These are phyloP conservation scores for Naematelia aurantialba DNA, from an alignment of 768 basidiomycete genomes.

Conservation along the genomic window DNA sequence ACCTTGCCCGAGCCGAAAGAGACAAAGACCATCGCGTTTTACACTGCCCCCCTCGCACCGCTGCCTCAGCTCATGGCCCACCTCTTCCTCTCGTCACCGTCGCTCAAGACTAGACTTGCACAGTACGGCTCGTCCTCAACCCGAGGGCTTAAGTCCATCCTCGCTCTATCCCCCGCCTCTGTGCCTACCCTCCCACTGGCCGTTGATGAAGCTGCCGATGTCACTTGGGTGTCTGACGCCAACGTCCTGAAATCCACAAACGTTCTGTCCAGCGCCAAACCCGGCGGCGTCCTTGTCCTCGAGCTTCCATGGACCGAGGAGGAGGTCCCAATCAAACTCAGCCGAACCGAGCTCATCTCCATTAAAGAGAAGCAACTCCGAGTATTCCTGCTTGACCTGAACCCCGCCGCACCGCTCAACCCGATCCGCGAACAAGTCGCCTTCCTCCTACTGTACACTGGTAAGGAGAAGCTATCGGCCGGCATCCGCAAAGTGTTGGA, in stretches of 20 bases:
- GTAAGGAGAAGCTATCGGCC: conserved; percentile 53
- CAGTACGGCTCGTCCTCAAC: conserved; percentile 47
- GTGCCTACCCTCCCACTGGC: conserved; percentile 34
- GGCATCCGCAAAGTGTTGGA: conserved; percentile 48
- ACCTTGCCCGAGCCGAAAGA: conserved; percentile 10
- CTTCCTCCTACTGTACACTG: conserved; percentile 71
- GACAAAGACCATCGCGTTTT: conserved; percentile 60
- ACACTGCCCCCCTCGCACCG: conserved; percentile 60
- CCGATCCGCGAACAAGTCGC: conserved; percentile 66
- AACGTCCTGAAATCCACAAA: conserved; percentile 73
- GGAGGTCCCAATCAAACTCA: conserved; percentile 69
- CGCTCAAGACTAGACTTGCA: conserved; percentile 50
- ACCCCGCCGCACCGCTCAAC: conserved; percentile 53
- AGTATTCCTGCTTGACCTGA: conserved; percentile 51
- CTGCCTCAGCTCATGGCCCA: conserved; percentile 55
- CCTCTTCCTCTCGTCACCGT: conserved; percentile 52
- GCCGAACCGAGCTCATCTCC: conserved; percentile 55
- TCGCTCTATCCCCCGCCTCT: conserved; percentile 48
- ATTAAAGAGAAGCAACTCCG: conserved; percentile 56
- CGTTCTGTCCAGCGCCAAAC: conserved; percentile 64
- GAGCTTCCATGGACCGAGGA: conserved; percentile 71
- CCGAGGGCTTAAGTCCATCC: conserved; percentile 49
- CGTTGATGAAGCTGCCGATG: conserved; percentile 58
- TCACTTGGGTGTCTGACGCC: conserved; percentile 71
- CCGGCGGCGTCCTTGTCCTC: conserved; percentile 64